Percentiles rank a stretch among this genome's conserved stretches.
Conservation (phyloP, 495 filamentous ascomycete genomes). For the Choiromyces venosus region DNA sequence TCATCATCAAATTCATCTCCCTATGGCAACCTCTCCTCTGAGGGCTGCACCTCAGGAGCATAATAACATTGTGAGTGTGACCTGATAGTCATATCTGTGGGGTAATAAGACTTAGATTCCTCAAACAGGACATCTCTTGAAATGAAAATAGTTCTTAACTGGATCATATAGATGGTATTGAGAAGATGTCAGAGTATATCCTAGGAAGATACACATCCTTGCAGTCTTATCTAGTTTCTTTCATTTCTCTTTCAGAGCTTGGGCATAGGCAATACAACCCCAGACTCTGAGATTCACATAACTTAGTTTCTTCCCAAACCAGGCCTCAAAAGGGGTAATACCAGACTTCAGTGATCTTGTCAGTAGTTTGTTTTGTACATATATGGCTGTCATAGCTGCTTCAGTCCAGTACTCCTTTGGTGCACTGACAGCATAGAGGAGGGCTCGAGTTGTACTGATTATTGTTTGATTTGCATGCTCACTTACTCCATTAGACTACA, state of each 20-base stretch:
- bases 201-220: background rate
- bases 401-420: background rate
- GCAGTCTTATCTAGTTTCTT: background rate
- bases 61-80: background rate
- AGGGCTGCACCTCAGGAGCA: background rate
- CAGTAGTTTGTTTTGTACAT: background rate
- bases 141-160: background rate
- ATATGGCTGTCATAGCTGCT: background rate
- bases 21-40: background rate
- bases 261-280: conserved; percentile 5
- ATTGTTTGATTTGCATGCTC: background rate
- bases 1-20: background rate
- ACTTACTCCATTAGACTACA: background rate
- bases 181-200: background rate
- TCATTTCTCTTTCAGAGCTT: background rate
- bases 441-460: background rate
- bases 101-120: background rate
- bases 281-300: background rate
- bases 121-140: conserved; percentile 4
- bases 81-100: background rate
- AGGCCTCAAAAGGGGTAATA: background rate
- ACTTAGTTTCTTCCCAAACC: background rate
- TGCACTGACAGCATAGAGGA: background rate
- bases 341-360: background rate
- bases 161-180: conserved; percentile 8